Conservation (phyloP, 2,329 filamentous ascomycete genomes). For the Sporothrix variecibatus region DNA sequence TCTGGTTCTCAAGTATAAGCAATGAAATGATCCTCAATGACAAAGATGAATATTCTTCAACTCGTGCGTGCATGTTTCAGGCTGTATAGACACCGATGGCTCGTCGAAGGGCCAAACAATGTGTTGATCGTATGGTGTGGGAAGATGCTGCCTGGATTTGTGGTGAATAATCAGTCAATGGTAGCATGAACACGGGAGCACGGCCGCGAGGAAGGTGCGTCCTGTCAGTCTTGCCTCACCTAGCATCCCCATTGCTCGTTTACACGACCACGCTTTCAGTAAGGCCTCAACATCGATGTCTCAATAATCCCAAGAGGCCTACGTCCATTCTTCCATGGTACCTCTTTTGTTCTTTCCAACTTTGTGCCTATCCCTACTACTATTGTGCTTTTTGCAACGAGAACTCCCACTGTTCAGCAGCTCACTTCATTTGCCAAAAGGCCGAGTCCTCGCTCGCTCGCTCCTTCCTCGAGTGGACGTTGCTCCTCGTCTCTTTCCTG, state of each 20-base stretch:
- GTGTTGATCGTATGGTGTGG: too few relatives aligned
- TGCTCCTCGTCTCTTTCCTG: not conserved
- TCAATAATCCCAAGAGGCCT: too few relatives aligned
- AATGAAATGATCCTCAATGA: not conserved
- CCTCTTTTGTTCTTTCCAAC: not conserved
- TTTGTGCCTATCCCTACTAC: not conserved
- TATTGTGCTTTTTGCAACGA: not conserved
- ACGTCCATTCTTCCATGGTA: too few relatives aligned
- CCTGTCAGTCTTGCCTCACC: not conserved
- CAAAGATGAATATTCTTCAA: not conserved
- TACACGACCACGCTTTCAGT: not conserved
- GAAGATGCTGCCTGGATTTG: not conserved
- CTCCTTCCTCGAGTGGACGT: not conserved
- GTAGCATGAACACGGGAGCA: too few relatives aligned
- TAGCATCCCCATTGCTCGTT: too few relatives aligned
- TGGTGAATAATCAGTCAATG: too few relatives aligned
- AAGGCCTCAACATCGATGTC: not conserved
- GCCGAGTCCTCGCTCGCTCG: constrained; percentile 1
- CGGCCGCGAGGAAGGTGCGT: not conserved
- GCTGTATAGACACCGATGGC: not conserved
- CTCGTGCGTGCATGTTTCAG: not conserved
- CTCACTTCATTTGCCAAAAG: not conserved
- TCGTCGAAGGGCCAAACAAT: not conserved
- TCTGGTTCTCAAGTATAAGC: not conserved
- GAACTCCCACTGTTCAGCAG: not conserved